A percentile compares a stretch with the other conserved stretches of the same genome.
Evolutionary conservation across 2,329 filamentous ascomycete genomes (phyloP).

Genomic region (Xylariaceae sp.): DNA sequence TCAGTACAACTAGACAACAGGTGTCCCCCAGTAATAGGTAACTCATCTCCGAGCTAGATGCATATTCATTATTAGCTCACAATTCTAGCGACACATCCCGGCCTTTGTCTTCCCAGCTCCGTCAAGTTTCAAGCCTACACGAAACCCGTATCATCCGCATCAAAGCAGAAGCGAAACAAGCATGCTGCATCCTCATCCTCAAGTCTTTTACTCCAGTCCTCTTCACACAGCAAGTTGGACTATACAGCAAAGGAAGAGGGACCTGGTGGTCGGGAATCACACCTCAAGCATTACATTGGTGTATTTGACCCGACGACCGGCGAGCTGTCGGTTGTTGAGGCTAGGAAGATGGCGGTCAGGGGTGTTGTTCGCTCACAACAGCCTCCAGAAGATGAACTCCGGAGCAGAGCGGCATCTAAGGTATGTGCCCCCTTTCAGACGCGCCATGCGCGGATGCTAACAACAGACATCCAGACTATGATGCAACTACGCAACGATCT

Average conservation of each 20-base stretch:
- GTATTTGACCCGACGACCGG: constrained; percentile 68
- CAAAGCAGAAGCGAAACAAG: constrained; percentile 47
- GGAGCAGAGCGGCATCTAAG: constrained; percentile 46
- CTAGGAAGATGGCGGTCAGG: constrained; percentile 68
- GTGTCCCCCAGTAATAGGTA: constrained; percentile 63
- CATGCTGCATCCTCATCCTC: constrained; percentile 47
- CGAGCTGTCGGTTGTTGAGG: constrained; percentile 65
- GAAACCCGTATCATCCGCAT: constrained; percentile 44
- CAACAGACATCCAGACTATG: constrained; percentile 54
- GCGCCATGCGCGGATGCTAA: constrained; percentile 29
- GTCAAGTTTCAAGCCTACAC: constrained; percentile 58
- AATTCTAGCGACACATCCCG: constrained; percentile 51
- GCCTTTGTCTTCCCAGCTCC: constrained; percentile 46
- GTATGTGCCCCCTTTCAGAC: constrained; percentile 37
- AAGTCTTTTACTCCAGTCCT: constrained; percentile 65
- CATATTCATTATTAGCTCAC: constrained; percentile 28
- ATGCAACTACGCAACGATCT: constrained; percentile 71
- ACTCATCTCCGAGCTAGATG: constrained; percentile 22
- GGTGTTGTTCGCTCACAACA: constrained; percentile 64
- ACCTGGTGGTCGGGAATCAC: constrained; percentile 47
- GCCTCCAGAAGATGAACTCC: constrained; percentile 54
- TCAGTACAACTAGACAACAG: constrained; percentile 53
- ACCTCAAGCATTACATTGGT: constrained; percentile 69
- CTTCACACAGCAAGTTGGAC: constrained; percentile 62
- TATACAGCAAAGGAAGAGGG: constrained; percentile 65